Base-by-base conservation (phyloP, 345 rosid species). In the Aquilaria sinensis region DNA sequence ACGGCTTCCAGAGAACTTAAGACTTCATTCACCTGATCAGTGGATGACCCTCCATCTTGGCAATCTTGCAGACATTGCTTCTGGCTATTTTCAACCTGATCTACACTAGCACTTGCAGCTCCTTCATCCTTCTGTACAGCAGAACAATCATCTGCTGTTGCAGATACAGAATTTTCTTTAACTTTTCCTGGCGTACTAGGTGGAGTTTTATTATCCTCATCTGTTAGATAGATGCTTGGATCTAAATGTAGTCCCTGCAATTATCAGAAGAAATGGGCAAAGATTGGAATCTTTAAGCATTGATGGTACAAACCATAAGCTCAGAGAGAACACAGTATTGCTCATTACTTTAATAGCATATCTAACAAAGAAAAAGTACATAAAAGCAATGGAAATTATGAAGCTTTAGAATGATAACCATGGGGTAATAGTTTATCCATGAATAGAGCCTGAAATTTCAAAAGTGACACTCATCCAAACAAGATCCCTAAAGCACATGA, bases 211-310 rank as follows among this genome's bases (percentile, higher is more conserved):
- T 77, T 80, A 60, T 84, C 98, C 43, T 95, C 98, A 50, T 91
- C 96, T 88, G 89, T 90, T 62, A 95, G 77, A 78, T 95, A 95
- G 57, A 95, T 95, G 80, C 93, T 95, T 66, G 98, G 99, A 67
- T 95, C 98, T 77, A 95, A 77, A 87, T 95, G 98, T 74, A 87
- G 77, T 57, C 99, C 99, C 99, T 95, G 74, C 37, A 61, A 75
- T 65, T 50, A 70, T 65, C 58, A 31, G 0, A 31, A 62, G 55
- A 77, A 61, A 37, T 37, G 43, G 0, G 43, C 43, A 37, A 37
- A 37, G 7, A 37, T 37, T 1, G 23, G 23, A 23, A 37, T 9
- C 43, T 37, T 37, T 37, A 37, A 37, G 43, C 43, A 4, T 37
- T 9, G 43, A 37, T 5, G 43, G 8, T 9, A 9, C 43, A 37